These are phyloP conservation scores for Heracleum sosnowskyi DNA, from an alignment of 129 eudicot genomes.

Conservation along the genomic window DNA sequence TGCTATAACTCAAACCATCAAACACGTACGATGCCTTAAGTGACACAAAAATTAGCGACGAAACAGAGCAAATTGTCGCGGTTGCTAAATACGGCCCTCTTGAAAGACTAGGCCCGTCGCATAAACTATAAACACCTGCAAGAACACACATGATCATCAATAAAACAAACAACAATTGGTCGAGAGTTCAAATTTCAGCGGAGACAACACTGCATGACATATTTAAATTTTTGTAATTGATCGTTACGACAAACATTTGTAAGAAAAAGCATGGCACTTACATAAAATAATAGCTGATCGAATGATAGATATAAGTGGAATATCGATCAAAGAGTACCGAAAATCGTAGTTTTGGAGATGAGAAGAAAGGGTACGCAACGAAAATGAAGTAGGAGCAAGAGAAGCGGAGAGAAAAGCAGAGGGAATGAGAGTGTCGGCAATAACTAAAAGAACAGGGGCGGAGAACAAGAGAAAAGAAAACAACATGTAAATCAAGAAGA, in stretches of 20 bases:
- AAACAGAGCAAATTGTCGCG: constrained; percentile 67
- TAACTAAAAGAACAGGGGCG: constrained; percentile 64
- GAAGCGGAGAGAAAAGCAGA: constrained; percentile 74
- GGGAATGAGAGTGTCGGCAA: constrained; percentile 85
- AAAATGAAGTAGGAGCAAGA: constrained; percentile 27
- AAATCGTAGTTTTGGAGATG: constrained; percentile 62
- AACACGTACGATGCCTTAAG: constrained; percentile 76
- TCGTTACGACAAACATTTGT: not conserved
- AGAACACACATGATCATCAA: not conserved
- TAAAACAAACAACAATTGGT: not conserved
- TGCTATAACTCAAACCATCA: constrained; percentile 10
- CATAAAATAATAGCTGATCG: constrained; percentile 73
- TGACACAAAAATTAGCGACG: constrained; percentile 70
- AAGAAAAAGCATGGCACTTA: constrained; percentile 23
- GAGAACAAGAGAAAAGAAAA: constrained; percentile 67
- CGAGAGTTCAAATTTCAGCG: not conserved
- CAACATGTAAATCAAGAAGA: constrained; percentile 60
- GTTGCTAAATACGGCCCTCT: constrained; percentile 74
- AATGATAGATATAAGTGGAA: constrained; percentile 65
- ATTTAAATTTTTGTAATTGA: too few relatives aligned
- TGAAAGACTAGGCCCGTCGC: constrained; percentile 89
- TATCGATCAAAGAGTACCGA: constrained; percentile 69
- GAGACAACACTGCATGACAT: not conserved
- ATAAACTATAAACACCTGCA: constrained; percentile 80
- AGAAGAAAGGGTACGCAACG: constrained; percentile 37